phyloP scores from a whole-genome alignment of 192 early-diverging fungal genomes.

The Dissophora globulifera region DNA sequence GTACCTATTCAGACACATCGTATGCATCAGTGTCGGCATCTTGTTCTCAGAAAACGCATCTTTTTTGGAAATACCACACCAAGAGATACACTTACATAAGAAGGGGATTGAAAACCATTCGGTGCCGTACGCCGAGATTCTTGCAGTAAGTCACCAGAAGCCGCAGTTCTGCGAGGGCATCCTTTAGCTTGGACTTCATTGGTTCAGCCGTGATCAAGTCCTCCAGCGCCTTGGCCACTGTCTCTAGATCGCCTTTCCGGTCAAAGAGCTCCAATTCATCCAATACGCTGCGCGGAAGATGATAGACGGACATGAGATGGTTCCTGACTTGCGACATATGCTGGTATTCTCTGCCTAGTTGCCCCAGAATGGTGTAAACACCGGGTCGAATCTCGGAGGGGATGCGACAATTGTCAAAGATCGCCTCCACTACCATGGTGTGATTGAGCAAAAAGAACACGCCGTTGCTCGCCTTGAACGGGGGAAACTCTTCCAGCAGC shows the following conservation, averaged over 20 bases:
- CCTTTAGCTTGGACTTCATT: slow-evolving; percentile 54
- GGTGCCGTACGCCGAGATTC: slow-evolving; percentile 59
- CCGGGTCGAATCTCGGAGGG: slow-evolving; percentile 64
- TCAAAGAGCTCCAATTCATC: slow-evolving; percentile 76
- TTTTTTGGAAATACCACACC: no score
- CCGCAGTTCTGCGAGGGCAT: slow-evolving; percentile 53
- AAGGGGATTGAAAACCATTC: slow-evolving; percentile 62
- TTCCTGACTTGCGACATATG: slow-evolving; percentile 65
- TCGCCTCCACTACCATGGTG: slow-evolving; percentile 72
- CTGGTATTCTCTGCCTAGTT: slow-evolving; percentile 65
- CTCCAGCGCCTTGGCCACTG: slow-evolving; percentile 56
- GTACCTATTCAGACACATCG: slow-evolving; percentile 51
- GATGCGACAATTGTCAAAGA: slow-evolving; percentile 79
- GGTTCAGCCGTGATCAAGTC: slow-evolving; percentile 49
- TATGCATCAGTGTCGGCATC: no score
- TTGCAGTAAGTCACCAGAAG: slow-evolving; percentile 54
- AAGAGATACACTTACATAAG: slow-evolving; percentile 55
- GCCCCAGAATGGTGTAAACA: slow-evolving; percentile 67
- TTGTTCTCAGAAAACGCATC: no score
- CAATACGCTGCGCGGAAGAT: slow-evolving; percentile 67
- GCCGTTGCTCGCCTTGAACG: slow-evolving; percentile 64
- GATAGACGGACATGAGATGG: slow-evolving; percentile 68
- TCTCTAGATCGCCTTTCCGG: slow-evolving; percentile 65
- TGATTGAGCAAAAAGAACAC: slow-evolving; percentile 81
- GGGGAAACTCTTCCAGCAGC: slow-evolving; percentile 74